Percentiles rank a stretch among this genome's conserved stretches.
phyloP scores from a whole-genome alignment of 2,329 filamentous ascomycete genomes.

The Sarocladium brachiariae region DNA sequence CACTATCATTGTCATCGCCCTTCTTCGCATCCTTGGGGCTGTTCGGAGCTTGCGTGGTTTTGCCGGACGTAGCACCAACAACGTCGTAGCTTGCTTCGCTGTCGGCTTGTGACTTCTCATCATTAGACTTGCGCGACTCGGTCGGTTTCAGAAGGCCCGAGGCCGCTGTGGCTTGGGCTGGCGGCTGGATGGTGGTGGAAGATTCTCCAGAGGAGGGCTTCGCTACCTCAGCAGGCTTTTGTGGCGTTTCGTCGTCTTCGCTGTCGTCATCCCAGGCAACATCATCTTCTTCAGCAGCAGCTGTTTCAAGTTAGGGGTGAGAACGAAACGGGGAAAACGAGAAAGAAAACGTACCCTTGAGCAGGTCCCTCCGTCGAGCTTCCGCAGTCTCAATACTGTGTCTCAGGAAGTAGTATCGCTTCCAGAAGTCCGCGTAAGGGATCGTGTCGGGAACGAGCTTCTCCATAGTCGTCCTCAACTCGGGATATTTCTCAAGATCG shows the following conservation, averaged over 20 bases:
- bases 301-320: conserved; percentile 32
- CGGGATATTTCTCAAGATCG: conserved; percentile 80
- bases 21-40: conserved; percentile 46
- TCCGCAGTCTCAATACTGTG: conserved; percentile 93
- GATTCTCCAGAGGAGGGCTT: conserved; percentile 46
- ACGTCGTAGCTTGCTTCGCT: conserved; percentile 96
- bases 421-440: conserved; percentile 89
- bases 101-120: conserved; percentile 83
- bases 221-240: conserved; percentile 21
- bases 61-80: conserved; percentile 70
- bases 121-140: conserved; percentile 69
- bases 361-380: conserved; percentile 74
- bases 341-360: conserved; percentile 60
- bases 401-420: conserved; percentile 88
- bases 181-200: conserved; percentile 54
- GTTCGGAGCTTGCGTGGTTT: conserved; percentile 68
- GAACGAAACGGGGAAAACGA: not conserved
- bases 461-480: conserved; percentile 86
- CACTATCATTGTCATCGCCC: conserved; percentile 23
- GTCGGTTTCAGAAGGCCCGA: conserved; percentile 48
- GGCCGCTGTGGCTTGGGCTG: conserved; percentile 18
- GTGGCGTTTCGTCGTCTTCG: conserved; percentile 34
- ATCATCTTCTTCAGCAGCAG: conserved; percentile 65
- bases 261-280: conserved; percentile 64
- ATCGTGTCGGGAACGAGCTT: conserved; percentile 88